Base-by-base conservation (phyloP, 306 rosid species). In the Rosa multiflora region DNA sequence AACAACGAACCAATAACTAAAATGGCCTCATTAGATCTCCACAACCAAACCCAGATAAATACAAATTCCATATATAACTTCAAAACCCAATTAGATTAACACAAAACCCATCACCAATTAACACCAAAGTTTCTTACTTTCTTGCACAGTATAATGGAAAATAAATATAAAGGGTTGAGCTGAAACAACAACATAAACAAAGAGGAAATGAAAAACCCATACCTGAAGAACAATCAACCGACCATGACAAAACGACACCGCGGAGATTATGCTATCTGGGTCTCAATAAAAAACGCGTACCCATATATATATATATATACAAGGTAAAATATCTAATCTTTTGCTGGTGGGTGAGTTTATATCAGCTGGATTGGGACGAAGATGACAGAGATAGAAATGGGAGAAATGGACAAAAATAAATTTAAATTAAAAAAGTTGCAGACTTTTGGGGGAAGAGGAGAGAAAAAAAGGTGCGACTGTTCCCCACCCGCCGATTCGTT, bases 381-480 rank as follows among this genome's bases (percentile, higher is more conserved):
- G 83, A 82, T 80, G 90, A 89, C 87, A 85, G 86, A 78, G 67
- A 52, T 43, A 12, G 87, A 85, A 84, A 79, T 26, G 70, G 90
- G 86, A 67, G 75, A 73, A 74, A 3, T 10, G 1, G 12, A 66
- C 21, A 53, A 35, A 6, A 56, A 71, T 3, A 8, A 9, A 46
- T 48, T 1, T 23, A 12, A 10, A 49, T 8, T 46, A 21, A 21
- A 35, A 29, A 40, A 74, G 37, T 40, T 78, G 86, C 83, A 75
- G 81, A 79, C 82, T 77, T 59, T 26, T 83, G 83, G 77, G 82
- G 77, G 69, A 80, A 82, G 73, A 85, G 35, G 20, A 75, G 49
- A 73, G 43, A 44, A 82, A 71, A 79, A 85, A 88, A 51, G 74
- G 69, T 72, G 29, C 29, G 29, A 26, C 29, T 26, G 29, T 83